Evolutionary conservation across 1,284 basidiomycete genomes (phyloP), one percentile per base, ranked within the genome.

Genomic region (Cyathus olla): DNA sequence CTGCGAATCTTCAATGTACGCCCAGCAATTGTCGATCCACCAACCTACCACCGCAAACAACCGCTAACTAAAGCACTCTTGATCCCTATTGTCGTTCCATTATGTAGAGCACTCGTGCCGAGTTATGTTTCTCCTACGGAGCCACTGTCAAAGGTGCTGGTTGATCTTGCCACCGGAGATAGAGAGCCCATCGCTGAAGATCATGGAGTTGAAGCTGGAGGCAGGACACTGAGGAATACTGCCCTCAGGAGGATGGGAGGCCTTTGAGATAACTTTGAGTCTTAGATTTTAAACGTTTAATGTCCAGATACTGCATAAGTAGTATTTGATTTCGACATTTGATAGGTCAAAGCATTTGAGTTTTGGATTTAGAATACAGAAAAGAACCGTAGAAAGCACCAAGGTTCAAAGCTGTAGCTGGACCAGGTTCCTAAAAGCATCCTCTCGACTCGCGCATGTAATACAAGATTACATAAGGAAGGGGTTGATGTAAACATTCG

Each of bases 101-200:
- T 68, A 5, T 3, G 65, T 3, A 56, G 51, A 15, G 29, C 3
- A 27, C 19, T 63, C 9, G 19, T 35, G 21, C 64, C 63, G 4
- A 9, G 24, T 19, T 17, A 21, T 13, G 57, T 62, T 11, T 61
- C 60, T 9, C 65, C 66, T 15, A 39, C 63, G 13, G 59, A 58
- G 11, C 31, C 53, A 6, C 39, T 64, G 40, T 58, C 56, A 48
- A 57, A 57, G 21, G 65, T 65, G 28, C 51, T 64, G 3, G 59
- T 66, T 19, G 57, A 53, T 31, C 63, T 71, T 63, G 53, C 57
- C 29, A 70, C 74, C 68, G 61, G 68, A 21, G 60, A 70, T 26
- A 66, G 66, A 26, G 27, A 64, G 10, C 61, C 66, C 1, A 3
- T 69, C 13, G 31, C 31, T n/a, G 44, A 58, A 19, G 49, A 63